Conservation (phyloP, 305 asterid species). For the Fraxinus nigra region DNA sequence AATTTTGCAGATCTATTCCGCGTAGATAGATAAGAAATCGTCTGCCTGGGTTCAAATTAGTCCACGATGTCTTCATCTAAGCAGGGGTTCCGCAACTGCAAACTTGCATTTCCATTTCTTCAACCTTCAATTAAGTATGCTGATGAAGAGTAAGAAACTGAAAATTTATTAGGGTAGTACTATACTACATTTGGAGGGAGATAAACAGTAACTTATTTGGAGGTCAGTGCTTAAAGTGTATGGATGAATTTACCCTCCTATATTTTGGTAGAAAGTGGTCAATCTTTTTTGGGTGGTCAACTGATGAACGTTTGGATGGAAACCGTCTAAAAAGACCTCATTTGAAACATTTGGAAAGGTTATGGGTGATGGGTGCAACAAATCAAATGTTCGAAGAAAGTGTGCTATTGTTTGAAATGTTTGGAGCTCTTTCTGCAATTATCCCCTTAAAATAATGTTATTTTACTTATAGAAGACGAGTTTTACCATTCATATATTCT, state of each 20-base stretch:
- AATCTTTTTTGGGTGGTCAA: not conserved
- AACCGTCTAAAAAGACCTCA: not conserved
- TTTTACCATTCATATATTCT: not conserved
- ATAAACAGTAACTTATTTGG: not conserved
- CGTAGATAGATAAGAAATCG: not conserved
- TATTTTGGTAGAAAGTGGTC: not conserved
- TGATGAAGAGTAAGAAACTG: not conserved
- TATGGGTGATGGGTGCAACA: no score
- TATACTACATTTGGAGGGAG: not conserved
- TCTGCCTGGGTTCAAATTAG: not conserved
- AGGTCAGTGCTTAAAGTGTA: not conserved
- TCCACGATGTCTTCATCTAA: not conserved
- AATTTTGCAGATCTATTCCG: not conserved
- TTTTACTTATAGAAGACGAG: not conserved
- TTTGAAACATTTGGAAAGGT: no score
- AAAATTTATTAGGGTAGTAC: no score
- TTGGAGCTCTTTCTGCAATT: no score
- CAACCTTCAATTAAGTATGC: not conserved
- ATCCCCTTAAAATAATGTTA: not conserved
- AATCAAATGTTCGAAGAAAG: not conserved
- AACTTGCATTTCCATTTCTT: not conserved
- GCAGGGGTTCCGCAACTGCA: not conserved
- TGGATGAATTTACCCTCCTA: not conserved
- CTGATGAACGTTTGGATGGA: no score
- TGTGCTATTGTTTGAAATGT: no score